phyloP scores from a whole-genome alignment of 805 yeast species.

The Starmerella sirachaensis region DNA sequence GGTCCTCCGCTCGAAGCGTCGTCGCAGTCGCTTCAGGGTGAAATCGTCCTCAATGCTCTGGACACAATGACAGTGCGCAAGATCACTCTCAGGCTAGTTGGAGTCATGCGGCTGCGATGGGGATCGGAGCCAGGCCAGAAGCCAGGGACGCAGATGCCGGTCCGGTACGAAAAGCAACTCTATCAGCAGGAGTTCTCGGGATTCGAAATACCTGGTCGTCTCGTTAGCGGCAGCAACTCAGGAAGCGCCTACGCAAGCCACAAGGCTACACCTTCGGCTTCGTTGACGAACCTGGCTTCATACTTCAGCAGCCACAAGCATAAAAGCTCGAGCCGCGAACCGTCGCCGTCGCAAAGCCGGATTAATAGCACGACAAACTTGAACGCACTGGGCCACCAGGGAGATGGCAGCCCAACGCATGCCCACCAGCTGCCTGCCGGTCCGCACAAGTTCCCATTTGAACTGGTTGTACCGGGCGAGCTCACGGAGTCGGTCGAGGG shows the following conservation, averaged over 20 bases:
- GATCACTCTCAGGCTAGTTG: constrained; percentile 51
- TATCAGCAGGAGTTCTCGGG: constrained; percentile 55
- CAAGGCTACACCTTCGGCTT: constrained; percentile 22
- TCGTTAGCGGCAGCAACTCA: too few species aligned
- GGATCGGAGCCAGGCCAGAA: constrained; percentile 32
- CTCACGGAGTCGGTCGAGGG: constrained; percentile 86
- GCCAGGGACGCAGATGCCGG: constrained; percentile 15
- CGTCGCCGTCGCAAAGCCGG: constrained; percentile 10
- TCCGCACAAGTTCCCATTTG: constrained; percentile 83
- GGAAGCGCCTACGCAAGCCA: constrained; percentile 18
- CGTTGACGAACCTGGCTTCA: constrained; percentile 25
- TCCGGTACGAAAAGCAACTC: constrained; percentile 42
- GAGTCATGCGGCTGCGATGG: constrained; percentile 56
- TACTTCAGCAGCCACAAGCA: constrained; percentile 21
- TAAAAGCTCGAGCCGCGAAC: constrained; percentile 10
- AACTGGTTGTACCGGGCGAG: constrained; percentile 70
- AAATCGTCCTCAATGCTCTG: constrained; percentile 57
- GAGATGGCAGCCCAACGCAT: not conserved
- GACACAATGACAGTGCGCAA: constrained; percentile 65
- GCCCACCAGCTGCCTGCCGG: constrained; percentile 35
- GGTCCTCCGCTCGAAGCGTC: constrained; percentile 72
- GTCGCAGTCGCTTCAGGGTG: constrained; percentile 64
- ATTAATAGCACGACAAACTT: constrained; percentile 6
- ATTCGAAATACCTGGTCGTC: constrained; percentile 17
- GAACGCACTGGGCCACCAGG: constrained; percentile 1